Evolutionary conservation across 2,329 filamentous ascomycete genomes (phyloP).

Genomic region (Penicillium sp.): DNA sequence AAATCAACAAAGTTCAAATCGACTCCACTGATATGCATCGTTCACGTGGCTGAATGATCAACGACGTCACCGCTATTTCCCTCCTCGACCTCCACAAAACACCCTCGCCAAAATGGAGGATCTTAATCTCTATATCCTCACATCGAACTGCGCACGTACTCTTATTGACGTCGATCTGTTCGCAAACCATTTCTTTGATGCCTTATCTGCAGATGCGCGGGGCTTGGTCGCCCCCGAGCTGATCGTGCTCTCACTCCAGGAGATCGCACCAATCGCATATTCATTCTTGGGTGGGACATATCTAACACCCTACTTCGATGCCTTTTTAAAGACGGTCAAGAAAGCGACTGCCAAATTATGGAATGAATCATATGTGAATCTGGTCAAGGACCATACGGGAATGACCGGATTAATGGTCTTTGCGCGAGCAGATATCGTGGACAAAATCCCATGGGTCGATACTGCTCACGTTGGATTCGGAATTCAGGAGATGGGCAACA

Average conservation of each 20-base stretch:
- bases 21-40: constrained; percentile 7
- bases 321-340: constrained; percentile 70
- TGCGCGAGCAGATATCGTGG: constrained; percentile 60
- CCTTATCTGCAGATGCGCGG: constrained; percentile 53
- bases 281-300: constrained; percentile 84
- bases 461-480: constrained; percentile 85
- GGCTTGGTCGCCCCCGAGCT: constrained; percentile 58
- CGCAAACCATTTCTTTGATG: constrained; percentile 66
- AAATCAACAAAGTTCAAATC: neutral
- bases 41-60: constrained; percentile 47
- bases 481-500: constrained; percentile 87
- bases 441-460: constrained; percentile 65
- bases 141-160: constrained; percentile 83
- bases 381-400: constrained; percentile 73
- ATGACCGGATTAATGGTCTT: constrained; percentile 91
- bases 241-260: constrained; percentile 73
- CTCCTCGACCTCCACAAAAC: neutral
- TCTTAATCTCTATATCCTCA: constrained; percentile 74
- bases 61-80: constrained; percentile 47
- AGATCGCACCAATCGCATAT: constrained; percentile 80
- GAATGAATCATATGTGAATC: constrained; percentile 62
- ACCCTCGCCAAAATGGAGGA: constrained; percentile 40
- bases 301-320: constrained; percentile 71
- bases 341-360: constrained; percentile 59
- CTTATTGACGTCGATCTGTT: constrained; percentile 70